phyloP scores from a whole-genome alignment of 495 filamentous ascomycete genomes.

The Neurospora sp. region DNA sequence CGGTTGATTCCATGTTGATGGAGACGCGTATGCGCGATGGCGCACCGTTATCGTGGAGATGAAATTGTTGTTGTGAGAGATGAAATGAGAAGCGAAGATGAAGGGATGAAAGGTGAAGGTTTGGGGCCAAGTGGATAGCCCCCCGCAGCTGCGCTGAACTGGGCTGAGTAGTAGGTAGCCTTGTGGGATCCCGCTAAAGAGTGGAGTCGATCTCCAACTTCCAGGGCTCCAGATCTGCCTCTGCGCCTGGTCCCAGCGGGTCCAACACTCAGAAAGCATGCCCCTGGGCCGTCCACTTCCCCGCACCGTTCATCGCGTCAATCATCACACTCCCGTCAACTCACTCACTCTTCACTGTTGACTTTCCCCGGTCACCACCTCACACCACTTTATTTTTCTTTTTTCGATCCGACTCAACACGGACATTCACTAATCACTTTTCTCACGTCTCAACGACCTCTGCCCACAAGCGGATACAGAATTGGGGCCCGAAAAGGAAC shows the following conservation, averaged over 20 bases:
- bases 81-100: neutral
- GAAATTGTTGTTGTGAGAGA: neutral
- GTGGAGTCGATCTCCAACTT: neutral
- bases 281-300: neutral
- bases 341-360: neutral
- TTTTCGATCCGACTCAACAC: neutral
- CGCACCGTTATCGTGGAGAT: neutral
- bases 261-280: neutral
- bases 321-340: neutral
- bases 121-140: no score
- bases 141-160: neutral
- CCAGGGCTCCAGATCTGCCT: neutral
- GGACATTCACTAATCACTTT: neutral
- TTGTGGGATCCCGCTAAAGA: neutral
- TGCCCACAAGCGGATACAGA: neutral
- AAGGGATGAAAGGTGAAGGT: neutral
- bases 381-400: neutral
- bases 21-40: neutral
- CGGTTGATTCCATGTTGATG: neutral
- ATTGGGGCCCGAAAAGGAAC: constrained; percentile 8
- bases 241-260: neutral
- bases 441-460: neutral
- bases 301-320: neutral
- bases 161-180: neutral
- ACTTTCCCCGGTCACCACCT: neutral